Conservation (phyloP, 169 alveolate genomes). For the Plasmodium malariae region DNA sequence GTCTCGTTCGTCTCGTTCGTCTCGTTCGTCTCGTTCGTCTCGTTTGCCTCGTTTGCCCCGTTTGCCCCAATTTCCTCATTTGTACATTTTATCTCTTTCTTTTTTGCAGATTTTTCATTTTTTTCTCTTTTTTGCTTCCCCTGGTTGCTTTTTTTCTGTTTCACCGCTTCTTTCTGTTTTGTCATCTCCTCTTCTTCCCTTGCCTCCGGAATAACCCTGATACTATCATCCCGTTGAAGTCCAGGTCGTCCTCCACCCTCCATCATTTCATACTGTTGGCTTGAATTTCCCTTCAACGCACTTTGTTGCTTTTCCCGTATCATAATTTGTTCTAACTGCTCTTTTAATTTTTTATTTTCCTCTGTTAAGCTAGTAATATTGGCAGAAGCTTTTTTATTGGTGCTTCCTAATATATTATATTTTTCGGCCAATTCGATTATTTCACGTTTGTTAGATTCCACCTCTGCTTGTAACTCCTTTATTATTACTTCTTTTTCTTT, state of each 20-base stretch:
- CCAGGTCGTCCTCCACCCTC: background rate
- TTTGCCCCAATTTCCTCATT: conserved; percentile 1
- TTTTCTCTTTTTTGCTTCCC: background rate
- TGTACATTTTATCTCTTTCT: background rate
- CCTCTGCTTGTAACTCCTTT: conserved; percentile 3
- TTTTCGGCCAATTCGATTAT: conserved; percentile 7
- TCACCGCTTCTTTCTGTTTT: background rate
- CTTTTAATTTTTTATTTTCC: conserved; percentile 23
- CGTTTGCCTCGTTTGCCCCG: background rate
- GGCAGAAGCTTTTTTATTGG: background rate
- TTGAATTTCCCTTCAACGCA: background rate
- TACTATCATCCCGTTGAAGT: too few species aligned
- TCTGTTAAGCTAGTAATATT: background rate
- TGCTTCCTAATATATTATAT: background rate
- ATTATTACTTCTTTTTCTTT: conserved; percentile 9
- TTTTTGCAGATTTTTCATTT: too few species aligned
- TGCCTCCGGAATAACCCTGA: too few species aligned
- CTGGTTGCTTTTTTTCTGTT: background rate
- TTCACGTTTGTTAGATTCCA: background rate
- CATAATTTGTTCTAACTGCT: background rate
- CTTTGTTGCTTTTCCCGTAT: background rate
- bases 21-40: background rate
- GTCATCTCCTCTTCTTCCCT: background rate
- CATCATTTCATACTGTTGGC: background rate
- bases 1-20: conserved; percentile 1